Base-by-base conservation (phyloP, 129 eudicot species). In the Calendula officinalis region DNA sequence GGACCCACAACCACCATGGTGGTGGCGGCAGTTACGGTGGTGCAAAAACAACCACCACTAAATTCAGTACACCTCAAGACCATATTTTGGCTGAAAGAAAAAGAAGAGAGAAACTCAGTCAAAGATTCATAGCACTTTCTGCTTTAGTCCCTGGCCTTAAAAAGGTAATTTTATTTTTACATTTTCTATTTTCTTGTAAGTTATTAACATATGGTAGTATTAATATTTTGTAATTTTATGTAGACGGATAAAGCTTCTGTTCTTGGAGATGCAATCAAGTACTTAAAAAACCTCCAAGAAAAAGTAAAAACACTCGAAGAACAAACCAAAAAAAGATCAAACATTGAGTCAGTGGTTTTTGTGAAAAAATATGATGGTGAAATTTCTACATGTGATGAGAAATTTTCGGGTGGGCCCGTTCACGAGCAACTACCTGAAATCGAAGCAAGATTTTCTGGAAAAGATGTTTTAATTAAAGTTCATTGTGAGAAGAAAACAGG, bases 221-320 rank as follows among this genome's bases (percentile, higher is more conserved):
- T 22, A 22, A 22, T 27, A 40, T 37, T 37, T 12, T 27, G 4
- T 12, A 61, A 4, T 5, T 8, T 46, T 39, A 36, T 55, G 39
- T 79, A 89, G 95, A 65, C 75, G 86, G 97, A 89, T 56, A 89
- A 89, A 55, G 82, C 86, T 13, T 86, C 97, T 9, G 84, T 89
- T 43, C 86, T 89, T 62, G 95, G 88, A 44, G 97, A 83, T 62
- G 90, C 97, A 7, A 79, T 86, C 56, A 81, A 78, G 77, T 81
- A 89, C 75, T 68, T 86, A 78, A 80, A 83, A 83, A 74, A 50
- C 27, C 88, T 89, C 57, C 79, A 86, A 64, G 91, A 90, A 37
- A 80, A 72, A 37, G 76, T 90, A 38, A 77, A 83, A 40, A 22
- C 43, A 5, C 83, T 90, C 0, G 97, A 90, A 74, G 87, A 81